Evolutionary conservation across 495 filamentous ascomycete genomes (phyloP).

Genomic region (Aspergillus heteromorphus): DNA sequence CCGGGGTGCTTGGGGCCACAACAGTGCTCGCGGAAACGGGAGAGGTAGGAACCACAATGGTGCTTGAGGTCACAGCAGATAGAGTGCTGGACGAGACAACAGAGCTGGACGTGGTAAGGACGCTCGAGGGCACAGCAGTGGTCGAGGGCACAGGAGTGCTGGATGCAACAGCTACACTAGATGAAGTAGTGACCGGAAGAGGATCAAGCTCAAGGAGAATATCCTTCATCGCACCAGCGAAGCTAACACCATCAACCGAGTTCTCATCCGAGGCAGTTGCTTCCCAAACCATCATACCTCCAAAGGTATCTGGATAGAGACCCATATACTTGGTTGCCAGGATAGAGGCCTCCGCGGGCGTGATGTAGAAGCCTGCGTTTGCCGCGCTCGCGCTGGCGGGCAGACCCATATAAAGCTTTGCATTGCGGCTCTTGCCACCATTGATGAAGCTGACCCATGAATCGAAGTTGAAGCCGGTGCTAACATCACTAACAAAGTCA

Average conservation of each 20-base stretch:
- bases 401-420: slow-evolving; percentile 61
- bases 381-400: slow-evolving; percentile 42
- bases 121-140: not conserved
- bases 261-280: slow-evolving; percentile 52
- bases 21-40: not conserved
- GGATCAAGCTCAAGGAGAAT: slow-evolving; percentile 34
- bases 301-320: slow-evolving; percentile 50
- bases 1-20: not conserved
- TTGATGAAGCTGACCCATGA: slow-evolving; percentile 61
- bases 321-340: slow-evolving; percentile 48
- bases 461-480: slow-evolving; percentile 57
- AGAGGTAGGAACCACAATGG: slow-evolving; percentile 10
- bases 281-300: slow-evolving; percentile 71
- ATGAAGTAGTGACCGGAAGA: not conserved
- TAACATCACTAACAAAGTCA: slow-evolving; percentile 35
- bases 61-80: slow-evolving; percentile 2
- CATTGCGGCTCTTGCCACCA: slow-evolving; percentile 48
- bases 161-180: not conserved
- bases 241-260: slow-evolving; percentile 37
- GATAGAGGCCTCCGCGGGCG: slow-evolving; percentile 39
- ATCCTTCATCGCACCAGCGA: slow-evolving; percentile 36
- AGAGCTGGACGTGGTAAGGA: not conserved
- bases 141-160: not conserved
- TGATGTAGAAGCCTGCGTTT: slow-evolving; percentile 37
- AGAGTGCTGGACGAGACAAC: not conserved